Evolutionary conservation across 306 rosid species (phyloP).

Genomic region (Cajanus cajan): DNA sequence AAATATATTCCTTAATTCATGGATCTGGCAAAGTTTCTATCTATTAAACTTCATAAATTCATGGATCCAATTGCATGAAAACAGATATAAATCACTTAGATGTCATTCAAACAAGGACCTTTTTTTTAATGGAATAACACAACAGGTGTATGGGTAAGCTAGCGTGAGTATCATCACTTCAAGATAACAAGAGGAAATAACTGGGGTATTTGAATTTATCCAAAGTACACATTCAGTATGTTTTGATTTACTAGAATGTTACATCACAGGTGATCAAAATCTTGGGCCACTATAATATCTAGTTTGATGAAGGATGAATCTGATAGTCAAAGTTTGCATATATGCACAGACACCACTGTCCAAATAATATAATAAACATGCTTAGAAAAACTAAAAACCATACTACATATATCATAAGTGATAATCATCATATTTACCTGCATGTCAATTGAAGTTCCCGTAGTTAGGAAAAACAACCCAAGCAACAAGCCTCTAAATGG

Average conservation of each 20-base stretch:
- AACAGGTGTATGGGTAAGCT: not conserved
- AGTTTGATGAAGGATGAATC: constrained; percentile 15
- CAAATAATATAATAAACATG: not conserved
- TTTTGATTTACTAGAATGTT: not conserved
- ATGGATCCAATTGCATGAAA: constrained; percentile 11
- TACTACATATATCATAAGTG: not conserved
- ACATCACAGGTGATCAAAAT: constrained; percentile 20
- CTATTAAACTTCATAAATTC: not conserved
- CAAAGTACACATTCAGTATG: not conserved
- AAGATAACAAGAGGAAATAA: not conserved
- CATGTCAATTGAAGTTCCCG: constrained; percentile 90
- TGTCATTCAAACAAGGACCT: not conserved
- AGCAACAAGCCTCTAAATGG: constrained; percentile 98
- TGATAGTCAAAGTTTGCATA: constrained; percentile 8
- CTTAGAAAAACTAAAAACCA: constrained; percentile 1
- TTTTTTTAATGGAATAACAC: not conserved
- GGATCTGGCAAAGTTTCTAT: not conserved
- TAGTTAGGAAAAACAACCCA: constrained; percentile 87
- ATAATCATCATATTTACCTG: constrained; percentile 55
- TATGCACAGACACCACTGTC: constrained; percentile 4
- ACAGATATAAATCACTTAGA: not conserved
- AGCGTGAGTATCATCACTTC: not conserved
- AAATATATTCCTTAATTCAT: not conserved
- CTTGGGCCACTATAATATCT: constrained; percentile 11
- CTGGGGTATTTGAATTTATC: constrained; percentile 15